Base-by-base conservation (phyloP, 345 rosid species). In the Acer negundo region DNA sequence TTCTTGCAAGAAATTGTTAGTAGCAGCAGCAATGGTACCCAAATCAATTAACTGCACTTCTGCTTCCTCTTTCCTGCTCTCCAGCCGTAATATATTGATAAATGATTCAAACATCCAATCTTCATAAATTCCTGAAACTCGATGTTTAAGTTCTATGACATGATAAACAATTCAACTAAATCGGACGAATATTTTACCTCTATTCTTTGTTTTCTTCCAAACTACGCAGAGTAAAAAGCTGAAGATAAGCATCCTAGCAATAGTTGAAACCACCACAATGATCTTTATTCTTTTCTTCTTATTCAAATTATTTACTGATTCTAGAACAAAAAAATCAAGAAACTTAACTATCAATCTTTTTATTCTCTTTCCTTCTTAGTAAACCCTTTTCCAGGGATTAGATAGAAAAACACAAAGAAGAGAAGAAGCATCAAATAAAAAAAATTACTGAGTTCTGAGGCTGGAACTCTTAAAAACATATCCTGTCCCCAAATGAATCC, bases 21-120 rank as follows among this genome's bases (percentile, higher is more conserved):
- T 85, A 2, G 90, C 89, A 58, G 31, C 62, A n/a, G 75, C 66
- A 31, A 87, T 68, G 12, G 79, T 72, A 38, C 20, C 44, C 19
- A 85, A 78, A 62, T 83, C 77, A 62, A 80, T 79, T 22, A 66
- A 28, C 9, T 83, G 82, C 23, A 84, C 65, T 35, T 35, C 6
- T 4, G 38, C 38, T 35, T 35, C 38, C 38, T 35, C 38, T 35
- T 35, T 35, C 38, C 38, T 35, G 38, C 38, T 35, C 38, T 35
- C 38, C 38, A 4, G 38, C 38, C 38, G 6, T 35, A 35, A 4
- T 35, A 35, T 35, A 35, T 35, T 35, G 38, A 4, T 35, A 35
- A 35, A 35, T 4, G 38, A 35, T 35, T 35, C 38, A 35, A 31
- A 35, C 38, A 35, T 35, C 38, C 6, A 35, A 35, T 4, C 38